Percentiles rank a stretch among this genome's conserved stretches.
Evolutionary conservation across 139 green algal genomes (phyloP).

Genomic region (Edaphochlamys debaryana): DNA sequence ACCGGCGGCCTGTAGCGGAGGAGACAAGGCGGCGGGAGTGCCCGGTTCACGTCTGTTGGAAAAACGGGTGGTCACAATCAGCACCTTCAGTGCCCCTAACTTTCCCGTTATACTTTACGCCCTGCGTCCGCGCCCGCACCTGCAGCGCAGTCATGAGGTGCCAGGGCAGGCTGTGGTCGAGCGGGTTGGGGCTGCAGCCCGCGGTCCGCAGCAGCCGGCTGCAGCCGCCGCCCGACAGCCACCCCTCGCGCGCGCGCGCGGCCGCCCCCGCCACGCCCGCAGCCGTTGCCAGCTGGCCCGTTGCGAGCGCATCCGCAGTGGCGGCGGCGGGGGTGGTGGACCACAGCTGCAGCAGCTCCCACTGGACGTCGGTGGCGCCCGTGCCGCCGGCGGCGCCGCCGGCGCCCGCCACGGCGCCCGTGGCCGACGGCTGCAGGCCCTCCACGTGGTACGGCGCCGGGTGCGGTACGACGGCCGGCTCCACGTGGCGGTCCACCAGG

Average conservation of each 20-base stretch:
- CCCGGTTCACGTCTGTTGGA: no score
- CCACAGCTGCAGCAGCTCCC: conserved; percentile 77
- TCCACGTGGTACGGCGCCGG: conserved; percentile 33
- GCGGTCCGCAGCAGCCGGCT: conserved; percentile 54
- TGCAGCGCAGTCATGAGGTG: conserved; percentile 67
- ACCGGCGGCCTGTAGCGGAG: background rate
- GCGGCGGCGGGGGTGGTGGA: conserved; percentile 26
- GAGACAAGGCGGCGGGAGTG: background rate
- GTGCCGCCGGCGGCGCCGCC: background rate
- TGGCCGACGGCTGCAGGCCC: conserved; percentile 23
- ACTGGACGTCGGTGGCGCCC: conserved; percentile 66
- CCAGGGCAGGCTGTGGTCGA: conserved; percentile 76
- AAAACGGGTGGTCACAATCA: no score
- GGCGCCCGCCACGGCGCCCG: background rate
- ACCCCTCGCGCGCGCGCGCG: background rate
- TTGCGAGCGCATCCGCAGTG: conserved; percentile 1
- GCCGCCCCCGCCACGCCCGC: conserved; percentile 10
- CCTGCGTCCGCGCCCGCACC: conserved; percentile 22
- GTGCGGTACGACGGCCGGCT: conserved; percentile 27
- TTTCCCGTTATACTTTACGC: no score
- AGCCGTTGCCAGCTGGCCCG: conserved; percentile 6
- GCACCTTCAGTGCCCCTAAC: no score
- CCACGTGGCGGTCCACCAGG: conserved; percentile 20
- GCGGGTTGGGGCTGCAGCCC: conserved; percentile 70
- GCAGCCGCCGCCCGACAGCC: conserved; percentile 20